phyloP scores from a whole-genome alignment of 441 rosid species.

The Lepidium campestre region DNA sequence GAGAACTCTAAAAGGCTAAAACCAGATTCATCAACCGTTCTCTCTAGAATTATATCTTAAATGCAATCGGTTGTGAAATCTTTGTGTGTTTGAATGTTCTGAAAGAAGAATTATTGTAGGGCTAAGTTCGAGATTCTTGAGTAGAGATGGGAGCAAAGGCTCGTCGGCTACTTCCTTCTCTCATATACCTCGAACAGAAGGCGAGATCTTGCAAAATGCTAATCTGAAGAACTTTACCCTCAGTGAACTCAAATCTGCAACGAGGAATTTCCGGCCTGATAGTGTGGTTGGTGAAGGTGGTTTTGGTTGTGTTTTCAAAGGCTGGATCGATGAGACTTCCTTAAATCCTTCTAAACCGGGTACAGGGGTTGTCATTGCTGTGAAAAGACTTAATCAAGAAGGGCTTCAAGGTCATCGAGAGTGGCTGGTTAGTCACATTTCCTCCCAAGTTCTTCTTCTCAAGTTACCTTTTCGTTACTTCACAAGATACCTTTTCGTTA shows the following conservation, averaged over 20 bases:
- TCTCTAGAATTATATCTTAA: background rate
- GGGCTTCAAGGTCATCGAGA: conserved; percentile 56
- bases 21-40: background rate
- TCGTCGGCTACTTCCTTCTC: conserved; percentile 39
- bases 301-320: conserved; percentile 74
- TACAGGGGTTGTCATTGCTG: conserved; percentile 46
- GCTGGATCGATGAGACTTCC: conserved; percentile 62
- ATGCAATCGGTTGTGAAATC: background rate
- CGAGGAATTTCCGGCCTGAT: conserved; percentile 64
- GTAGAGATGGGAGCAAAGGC: conserved; percentile 44
- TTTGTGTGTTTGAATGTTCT: background rate
- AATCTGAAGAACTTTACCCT: conserved; percentile 48
- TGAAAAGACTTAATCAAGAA: conserved; percentile 49
- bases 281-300: conserved; percentile 77
- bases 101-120: conserved; percentile 32
- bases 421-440: conserved; percentile 42
- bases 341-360: conserved; percentile 51
- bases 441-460: background rate
- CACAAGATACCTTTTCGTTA: background rate
- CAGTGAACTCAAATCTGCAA: conserved; percentile 47
- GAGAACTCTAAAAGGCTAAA: background rate
- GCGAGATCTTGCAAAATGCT: conserved; percentile 55
- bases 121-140: conserved; percentile 38
- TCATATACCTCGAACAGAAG: conserved; percentile 51
- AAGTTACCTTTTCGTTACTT: background rate